Percentiles rank a stretch among this genome's conserved stretches.
phyloP scores from a whole-genome alignment of 805 yeast species.

The Blastobotrys chiropterorum region DNA sequence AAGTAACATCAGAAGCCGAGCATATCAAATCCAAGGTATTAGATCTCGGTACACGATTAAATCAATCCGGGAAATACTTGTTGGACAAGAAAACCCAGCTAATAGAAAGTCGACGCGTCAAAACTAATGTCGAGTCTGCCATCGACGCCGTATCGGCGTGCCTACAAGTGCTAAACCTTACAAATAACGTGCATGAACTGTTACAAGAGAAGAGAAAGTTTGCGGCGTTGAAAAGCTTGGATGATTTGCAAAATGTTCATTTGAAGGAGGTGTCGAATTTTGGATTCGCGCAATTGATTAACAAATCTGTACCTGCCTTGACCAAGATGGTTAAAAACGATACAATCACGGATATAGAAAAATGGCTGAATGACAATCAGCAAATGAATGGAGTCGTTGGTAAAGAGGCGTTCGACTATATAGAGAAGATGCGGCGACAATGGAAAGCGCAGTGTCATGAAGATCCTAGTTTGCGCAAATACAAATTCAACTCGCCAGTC shows the following conservation, averaged over 20 bases:
- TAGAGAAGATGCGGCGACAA: conserved; percentile 48
- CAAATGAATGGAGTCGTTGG: conserved; percentile 47
- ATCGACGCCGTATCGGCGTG: conserved; percentile 62
- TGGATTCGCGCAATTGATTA: conserved; percentile 68
- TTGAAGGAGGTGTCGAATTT: conserved; percentile 60
- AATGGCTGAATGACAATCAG: conserved; percentile 45
- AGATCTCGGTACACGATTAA: conserved; percentile 51
- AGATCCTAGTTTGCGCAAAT: conserved; percentile 43
- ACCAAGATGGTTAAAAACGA: conserved; percentile 69
- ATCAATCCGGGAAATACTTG: conserved; percentile 60
- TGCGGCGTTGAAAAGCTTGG: conserved; percentile 77
- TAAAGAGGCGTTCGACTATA: conserved; percentile 46
- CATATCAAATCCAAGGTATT: conserved; percentile 49
- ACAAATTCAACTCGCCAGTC: conserved; percentile 78
- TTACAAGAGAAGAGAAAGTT: conserved; percentile 70
- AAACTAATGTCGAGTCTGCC: conserved; percentile 65
- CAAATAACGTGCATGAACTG: conserved; percentile 78
- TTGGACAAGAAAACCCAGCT: conserved; percentile 51
- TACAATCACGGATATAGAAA: conserved; percentile 54
- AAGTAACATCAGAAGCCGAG: conserved; percentile 52
- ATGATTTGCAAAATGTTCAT: conserved; percentile 64
- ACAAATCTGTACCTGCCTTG: conserved; percentile 70
- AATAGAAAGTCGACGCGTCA: conserved; percentile 56
- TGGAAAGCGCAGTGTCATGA: conserved; percentile 50
- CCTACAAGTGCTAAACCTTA: conserved; percentile 74